Base-by-base conservation (phyloP, 1,139 yeast species). In the Taphrina wiesneri region DNA sequence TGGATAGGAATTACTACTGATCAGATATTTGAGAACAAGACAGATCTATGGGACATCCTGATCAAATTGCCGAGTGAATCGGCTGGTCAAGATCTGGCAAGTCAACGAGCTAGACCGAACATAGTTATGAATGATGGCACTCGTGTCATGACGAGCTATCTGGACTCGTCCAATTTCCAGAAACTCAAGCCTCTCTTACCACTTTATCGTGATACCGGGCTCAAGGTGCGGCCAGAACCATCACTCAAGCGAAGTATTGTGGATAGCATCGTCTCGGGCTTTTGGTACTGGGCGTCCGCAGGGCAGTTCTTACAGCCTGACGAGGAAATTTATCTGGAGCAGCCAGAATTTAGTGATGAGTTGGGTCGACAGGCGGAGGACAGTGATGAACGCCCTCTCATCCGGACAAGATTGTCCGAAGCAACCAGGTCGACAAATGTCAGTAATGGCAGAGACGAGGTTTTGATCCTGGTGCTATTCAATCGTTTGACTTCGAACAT, bases 271-370 rank as follows among this genome's bases (percentile, higher is more conserved):
- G 46, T 54, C 21, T 36, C 49, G 13, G 59, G 59, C 25, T 39
- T 54, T 19, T 54, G 59, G 59, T 54, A 54, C 26, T 54, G 59
- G 59, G 59, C 59, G 15, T 54, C 59, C 4, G 47, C 59, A 7
- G 59, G 59, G 9, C 49, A 39, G 26, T 54, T 43, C 30, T 34
- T 54, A 23, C 28, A 39, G 19, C 47, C 28, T 17, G 46, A 36
- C 17, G 49, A 54, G 15, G 59, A 54, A 6, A 52, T 52, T 2
- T 52, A 32, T 28, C 56, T 52, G 9, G 30, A 39, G 34, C 49
- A 39, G 11, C 26, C 59, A 9, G 34, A 39, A 6, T 9, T 7
- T 13, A 5, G 36, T 17, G 28, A n/a, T 7, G 59, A 54, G n/a
- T 32, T 45, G 3, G 6, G 6, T 52, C 41, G 17, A 2, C 36